These are phyloP conservation scores for Paraglomus brasilianum DNA, from an alignment of 192 early-diverging fungal species.

Conservation along the genomic window DNA sequence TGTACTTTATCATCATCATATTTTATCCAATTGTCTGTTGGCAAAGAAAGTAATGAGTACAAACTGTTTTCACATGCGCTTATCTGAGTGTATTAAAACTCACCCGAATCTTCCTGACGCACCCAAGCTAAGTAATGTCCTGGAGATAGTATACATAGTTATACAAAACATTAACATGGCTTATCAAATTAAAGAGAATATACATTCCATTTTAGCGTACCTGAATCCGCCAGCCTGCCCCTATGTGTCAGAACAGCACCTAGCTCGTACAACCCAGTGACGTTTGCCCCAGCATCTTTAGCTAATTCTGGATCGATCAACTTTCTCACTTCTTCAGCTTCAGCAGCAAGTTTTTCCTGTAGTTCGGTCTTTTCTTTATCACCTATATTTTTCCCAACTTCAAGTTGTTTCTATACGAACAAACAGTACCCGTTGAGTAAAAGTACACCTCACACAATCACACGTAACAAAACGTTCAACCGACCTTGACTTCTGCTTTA, in stretches of 20 bases:
- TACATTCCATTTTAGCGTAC: constrained; percentile 32
- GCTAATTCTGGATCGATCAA: constrained; percentile 69
- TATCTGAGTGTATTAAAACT: constrained; percentile 13
- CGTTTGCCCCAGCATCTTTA: constrained; percentile 81
- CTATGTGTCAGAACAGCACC: constrained; percentile 93
- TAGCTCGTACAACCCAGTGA: constrained; percentile 89
- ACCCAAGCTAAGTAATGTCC: constrained; percentile 95
- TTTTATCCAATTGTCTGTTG: constrained; percentile 71
- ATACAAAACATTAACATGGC: background rate
- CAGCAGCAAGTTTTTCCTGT: constrained; percentile 33
- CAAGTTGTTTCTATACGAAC: constrained; percentile 30
- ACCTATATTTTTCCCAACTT: constrained; percentile 15
- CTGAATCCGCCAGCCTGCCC: constrained; percentile 91
- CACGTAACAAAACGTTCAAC: background rate
- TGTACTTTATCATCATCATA: constrained; percentile 97
- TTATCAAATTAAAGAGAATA: background rate
- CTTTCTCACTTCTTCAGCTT: constrained; percentile 38
- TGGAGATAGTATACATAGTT: background rate
- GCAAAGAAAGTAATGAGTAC: constrained; percentile 11
- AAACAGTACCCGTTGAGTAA: no score
- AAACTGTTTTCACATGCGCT: constrained; percentile 1
- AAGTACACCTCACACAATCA: no score
- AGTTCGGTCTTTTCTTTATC: constrained; percentile 4
- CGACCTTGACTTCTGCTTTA: constrained; percentile 51
- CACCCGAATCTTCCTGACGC: constrained; percentile 62